phyloP scores from a whole-genome alignment of 371 early-diverging fungal genomes.

The Thermomucor indicae-seudaticae region DNA sequence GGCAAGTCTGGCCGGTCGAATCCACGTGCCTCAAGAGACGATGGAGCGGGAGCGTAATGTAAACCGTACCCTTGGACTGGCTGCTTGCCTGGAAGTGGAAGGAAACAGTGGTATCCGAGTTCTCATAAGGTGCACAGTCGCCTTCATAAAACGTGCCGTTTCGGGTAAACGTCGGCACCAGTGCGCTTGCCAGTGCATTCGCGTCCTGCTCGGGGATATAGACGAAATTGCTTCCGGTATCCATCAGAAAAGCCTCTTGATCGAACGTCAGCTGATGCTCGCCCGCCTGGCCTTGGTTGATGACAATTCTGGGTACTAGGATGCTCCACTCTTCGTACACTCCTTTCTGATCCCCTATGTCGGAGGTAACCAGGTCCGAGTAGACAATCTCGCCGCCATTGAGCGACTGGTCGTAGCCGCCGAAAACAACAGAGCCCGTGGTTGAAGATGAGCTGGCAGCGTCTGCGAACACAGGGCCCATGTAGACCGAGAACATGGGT shows the following conservation, averaged over 20 bases:
- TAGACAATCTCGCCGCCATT: not conserved
- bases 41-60: constrained; percentile 7
- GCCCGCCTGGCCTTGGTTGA: not conserved
- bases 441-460: too few relatives aligned
- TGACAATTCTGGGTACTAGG: not conserved
- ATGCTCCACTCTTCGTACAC: not conserved
- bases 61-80: not conserved
- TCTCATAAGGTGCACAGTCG: constrained; percentile 12
- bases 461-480: not conserved
- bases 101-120: constrained; percentile 5
- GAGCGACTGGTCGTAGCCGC: not conserved
- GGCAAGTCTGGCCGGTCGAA: constrained; percentile 3
- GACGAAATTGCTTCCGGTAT: constrained; percentile 34
- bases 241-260: constrained; percentile 17
- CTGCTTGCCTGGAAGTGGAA: constrained; percentile 1
- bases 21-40: not conserved
- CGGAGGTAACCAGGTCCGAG: not conserved
- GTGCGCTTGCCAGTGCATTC: constrained; percentile 8
- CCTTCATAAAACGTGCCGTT: not conserved
- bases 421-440: not conserved
- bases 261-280: not conserved
- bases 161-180: constrained; percentile 2
- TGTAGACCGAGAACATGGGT: not conserved
- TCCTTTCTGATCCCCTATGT: not conserved
- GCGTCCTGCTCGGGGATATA: constrained; percentile 20